These are phyloP conservation scores for Salix purpurea DNA, from an alignment of 345 rosid genomes.

Conservation along the genomic window DNA sequence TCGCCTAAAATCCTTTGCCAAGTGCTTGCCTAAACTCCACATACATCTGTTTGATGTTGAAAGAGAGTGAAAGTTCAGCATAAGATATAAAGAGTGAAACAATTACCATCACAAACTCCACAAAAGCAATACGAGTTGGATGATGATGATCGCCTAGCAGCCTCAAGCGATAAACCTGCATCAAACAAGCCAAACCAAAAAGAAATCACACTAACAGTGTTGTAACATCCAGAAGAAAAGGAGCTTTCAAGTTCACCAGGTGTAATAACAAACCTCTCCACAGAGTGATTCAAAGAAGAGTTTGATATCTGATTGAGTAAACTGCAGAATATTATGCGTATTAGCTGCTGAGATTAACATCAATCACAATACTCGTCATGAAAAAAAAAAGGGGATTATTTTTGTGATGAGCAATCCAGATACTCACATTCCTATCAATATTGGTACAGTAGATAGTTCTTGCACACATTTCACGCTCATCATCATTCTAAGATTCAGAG, in stretches of 20 bases:
- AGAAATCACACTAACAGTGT: not conserved
- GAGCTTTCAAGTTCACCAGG: not conserved
- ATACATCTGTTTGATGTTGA: not conserved
- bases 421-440: constrained; percentile 79
- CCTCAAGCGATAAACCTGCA: constrained; percentile 85
- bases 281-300: constrained; percentile 76
- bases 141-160: constrained; percentile 88
- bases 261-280: constrained; percentile 65
- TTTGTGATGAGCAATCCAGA: not conserved
- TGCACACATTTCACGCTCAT: constrained; percentile 97
- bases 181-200: not conserved
- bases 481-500: constrained; percentile 60
- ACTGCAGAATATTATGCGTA: constrained; percentile 28
- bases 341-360: constrained; percentile 10
- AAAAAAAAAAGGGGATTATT: not conserved
- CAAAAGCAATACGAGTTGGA: constrained; percentile 92
- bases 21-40: not conserved
- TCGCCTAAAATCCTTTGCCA: not conserved
- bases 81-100: not conserved
- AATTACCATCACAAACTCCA: constrained; percentile 77
- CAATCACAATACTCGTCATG: constrained; percentile 10
- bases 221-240: constrained; percentile 2
- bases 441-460: constrained; percentile 97
- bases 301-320: constrained; percentile 77
- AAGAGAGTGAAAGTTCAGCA: not conserved